Base-by-base conservation (phyloP, 2,329 filamentous ascomycete genomes). In the Cladosporium sp. region DNA sequence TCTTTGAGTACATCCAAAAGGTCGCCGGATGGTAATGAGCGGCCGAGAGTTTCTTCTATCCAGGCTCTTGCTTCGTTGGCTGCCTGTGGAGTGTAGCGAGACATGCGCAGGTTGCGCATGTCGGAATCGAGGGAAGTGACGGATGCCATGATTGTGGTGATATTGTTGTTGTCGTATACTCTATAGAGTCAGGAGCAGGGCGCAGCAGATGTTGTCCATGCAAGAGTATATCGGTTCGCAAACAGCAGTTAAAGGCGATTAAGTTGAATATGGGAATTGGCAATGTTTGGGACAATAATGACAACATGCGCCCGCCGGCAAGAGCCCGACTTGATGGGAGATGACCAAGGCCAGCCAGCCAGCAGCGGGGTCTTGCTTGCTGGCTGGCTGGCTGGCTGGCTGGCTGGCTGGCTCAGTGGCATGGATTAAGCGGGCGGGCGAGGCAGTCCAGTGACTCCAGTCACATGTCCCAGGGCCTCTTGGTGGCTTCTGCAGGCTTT, bases 81-180 rank as follows among this genome's bases (percentile, higher is more conserved):
- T 49, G 93, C 93, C 73, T 90, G 88, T 26, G 93, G 92, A 1
- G 94, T 98, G 81, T 97, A 98, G 81, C 94, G 92, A 68, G 93
- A 92, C 74, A 97, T 85, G 80, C 95, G 93, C 85, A 98, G 80
- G 78, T 89, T 93, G 85, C 92, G 92, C 88, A 99, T 86, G 83
- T 99, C 95, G 80, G 94, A 94, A 81, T 98, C 95, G 68, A 99
- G 84, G 69, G 92, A 97, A 70, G 92, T 87, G 36, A 98, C 94
- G 47, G 94, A 97, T 73, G 94, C 93, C 94, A 98, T 98, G 71
- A 15, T 55, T 34, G 34, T 58, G 34, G 55, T 58, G 26, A 6
- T 52, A 14, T 36, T 54, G 14, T 47, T 47, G 52, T 34, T n/a
- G 11, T 55, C 18, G 55, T 52, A 8, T 60, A 14, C 24, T 24